Evolutionary conservation across 2,329 filamentous ascomycete species (phyloP).

Genomic region (Dendryphion nanum): DNA sequence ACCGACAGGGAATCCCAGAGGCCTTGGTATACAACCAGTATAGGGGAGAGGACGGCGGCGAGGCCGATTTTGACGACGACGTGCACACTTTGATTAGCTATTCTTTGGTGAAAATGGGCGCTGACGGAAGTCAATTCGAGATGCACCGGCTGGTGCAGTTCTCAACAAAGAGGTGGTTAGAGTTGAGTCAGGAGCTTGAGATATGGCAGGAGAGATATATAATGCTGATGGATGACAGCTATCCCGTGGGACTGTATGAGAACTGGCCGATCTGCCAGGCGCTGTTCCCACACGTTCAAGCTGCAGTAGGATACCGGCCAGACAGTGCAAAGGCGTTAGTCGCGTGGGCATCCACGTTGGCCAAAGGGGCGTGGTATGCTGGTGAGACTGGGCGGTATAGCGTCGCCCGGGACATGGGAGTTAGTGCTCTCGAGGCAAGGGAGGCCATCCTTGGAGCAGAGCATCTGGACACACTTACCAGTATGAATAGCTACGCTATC

Average conservation of each 20-base stretch:
- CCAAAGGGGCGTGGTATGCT: conserved; percentile 5
- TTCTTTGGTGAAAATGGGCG: conserved; percentile 9
- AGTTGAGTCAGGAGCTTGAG: conserved; percentile 18
- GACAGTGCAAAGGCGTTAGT: not conserved
- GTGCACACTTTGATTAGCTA: conserved; percentile 11
- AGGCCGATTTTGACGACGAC: conserved; percentile 17
- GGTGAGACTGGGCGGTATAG: conserved; percentile 5
- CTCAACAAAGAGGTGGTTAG: conserved; percentile 14
- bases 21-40: conserved; percentile 14
- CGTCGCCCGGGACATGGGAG: conserved; percentile 3
- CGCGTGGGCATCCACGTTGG: conserved; percentile 3
- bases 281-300: conserved; percentile 8
- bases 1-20: conserved; percentile 20
- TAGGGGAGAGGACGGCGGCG: not conserved
- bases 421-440: not conserved
- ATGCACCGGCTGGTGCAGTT: conserved; percentile 21
- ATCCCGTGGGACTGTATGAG: conserved; percentile 2
- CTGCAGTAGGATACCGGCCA: conserved; percentile 1
- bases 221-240: conserved; percentile 3
- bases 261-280: conserved; percentile 5
- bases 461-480: conserved; percentile 8
- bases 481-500: conserved; percentile 9
- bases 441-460: conserved; percentile 1
- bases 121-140: conserved; percentile 10
- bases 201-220: conserved; percentile 25